Conservation (phyloP, 371 early-diverging fungal genomes). For the Dichotomocladium elegans region DNA sequence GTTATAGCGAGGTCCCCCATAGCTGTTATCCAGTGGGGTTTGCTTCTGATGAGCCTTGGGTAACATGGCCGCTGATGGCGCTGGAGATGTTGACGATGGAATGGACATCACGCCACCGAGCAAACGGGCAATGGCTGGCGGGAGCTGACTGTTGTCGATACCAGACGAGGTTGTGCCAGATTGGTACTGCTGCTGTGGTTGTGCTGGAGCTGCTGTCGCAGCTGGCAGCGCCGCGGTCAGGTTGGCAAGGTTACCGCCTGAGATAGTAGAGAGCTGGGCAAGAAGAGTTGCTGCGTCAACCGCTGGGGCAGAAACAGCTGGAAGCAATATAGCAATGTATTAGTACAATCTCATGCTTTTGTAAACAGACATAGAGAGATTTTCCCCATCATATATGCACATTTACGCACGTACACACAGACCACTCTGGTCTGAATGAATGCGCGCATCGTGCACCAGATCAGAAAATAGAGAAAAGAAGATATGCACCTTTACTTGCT, state of each 20-base stretch:
- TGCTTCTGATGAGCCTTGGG: conserved; percentile 1
- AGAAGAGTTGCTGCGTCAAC: conserved; percentile 29
- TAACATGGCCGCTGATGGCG: neutral
- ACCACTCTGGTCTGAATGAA: too few relatives aligned
- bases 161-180: neutral
- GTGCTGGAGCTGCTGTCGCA: neutral
- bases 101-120: conserved; percentile 25
- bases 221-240: conserved; percentile 15
- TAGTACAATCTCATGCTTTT: neutral
- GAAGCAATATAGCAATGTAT: neutral
- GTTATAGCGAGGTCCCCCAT: neutral
- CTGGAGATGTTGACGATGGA: conserved; percentile 6
- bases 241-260: conserved; percentile 21
- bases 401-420: too few relatives aligned
- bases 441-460: neutral
- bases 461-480: conserved; percentile 3
- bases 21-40: neutral
- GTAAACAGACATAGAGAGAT: too few relatives aligned
- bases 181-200: neutral
- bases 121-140: conserved; percentile 33
- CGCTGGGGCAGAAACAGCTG: conserved; percentile 8
- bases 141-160: conserved; percentile 11
- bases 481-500: conserved; percentile 16
- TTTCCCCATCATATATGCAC: neutral
- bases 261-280: conserved; percentile 26